Percentiles rank a stretch among this genome's conserved stretches.
Evolutionary conservation across 2,329 filamentous ascomycete genomes (phyloP).

Genomic region (Cadophora sp.): DNA sequence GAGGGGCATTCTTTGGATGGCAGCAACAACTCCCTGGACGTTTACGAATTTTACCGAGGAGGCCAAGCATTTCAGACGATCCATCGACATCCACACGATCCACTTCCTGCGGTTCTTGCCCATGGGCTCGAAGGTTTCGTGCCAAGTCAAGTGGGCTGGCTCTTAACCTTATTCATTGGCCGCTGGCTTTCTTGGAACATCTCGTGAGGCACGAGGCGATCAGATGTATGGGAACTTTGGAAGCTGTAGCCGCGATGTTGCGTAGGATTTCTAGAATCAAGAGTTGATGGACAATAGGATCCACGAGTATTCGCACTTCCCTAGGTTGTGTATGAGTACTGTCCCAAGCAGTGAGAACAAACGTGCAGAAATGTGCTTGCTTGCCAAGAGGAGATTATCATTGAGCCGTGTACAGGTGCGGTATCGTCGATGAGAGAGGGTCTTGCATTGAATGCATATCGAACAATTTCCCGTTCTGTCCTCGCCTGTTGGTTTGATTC

Average conservation of each 20-base stretch:
- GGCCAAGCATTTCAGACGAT: conserved; percentile 4
- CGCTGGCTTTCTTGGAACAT: conserved; percentile 5
- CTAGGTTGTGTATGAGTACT: too few relatives aligned
- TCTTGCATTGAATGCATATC: conserved; percentile 8
- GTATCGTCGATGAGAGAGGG: not conserved
- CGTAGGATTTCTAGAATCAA: not conserved
- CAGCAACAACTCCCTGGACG: not conserved
- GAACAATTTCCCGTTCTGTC: not conserved
- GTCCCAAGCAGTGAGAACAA: not conserved
- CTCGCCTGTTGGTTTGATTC: not conserved
- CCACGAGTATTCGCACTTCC: not conserved
- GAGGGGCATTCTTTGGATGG: conserved; percentile 7
- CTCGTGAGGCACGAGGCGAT: conserved; percentile 8
- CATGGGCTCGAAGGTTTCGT: not conserved
- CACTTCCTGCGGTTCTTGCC: too few relatives aligned
- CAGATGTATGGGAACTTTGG: not conserved
- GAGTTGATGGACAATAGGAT: conserved; percentile 13
- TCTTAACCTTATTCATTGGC: not conserved
- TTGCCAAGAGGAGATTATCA: not conserved
- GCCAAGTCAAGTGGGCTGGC: not conserved
- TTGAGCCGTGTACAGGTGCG: not conserved
- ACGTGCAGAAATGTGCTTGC: not conserved
- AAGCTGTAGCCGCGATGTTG: conserved; percentile 6
- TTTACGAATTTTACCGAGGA: not conserved
- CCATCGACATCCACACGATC: not conserved